A percentile compares a stretch with the other conserved stretches of the same genome.
Evolutionary conservation across 2,329 filamentous ascomycete species (phyloP).

Genomic region (Xylaria sp.): DNA sequence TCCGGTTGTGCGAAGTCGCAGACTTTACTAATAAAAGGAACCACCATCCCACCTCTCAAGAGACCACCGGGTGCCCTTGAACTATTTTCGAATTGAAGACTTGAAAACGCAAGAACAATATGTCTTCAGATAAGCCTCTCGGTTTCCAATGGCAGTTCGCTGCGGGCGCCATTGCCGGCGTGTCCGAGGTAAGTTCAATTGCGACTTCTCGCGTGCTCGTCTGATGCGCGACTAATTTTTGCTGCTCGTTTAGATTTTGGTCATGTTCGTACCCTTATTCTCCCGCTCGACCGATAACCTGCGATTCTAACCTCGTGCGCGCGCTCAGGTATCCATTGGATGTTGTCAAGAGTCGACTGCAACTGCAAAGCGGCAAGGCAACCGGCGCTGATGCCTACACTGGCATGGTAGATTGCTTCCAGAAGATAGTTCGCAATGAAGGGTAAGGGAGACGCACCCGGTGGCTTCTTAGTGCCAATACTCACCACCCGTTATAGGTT

Average conservation of each 20-base stretch:
- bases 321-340: conserved; percentile 90
- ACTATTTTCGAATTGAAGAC: conserved; percentile 35
- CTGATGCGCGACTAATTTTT: conserved; percentile 36
- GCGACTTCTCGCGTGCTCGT: not conserved
- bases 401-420: conserved; percentile 98
- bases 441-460: conserved; percentile 68
- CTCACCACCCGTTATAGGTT: conserved; percentile 63
- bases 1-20: conserved; percentile 34
- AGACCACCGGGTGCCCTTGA: conserved; percentile 18
- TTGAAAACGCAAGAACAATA: conserved; percentile 21
- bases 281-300: conserved; percentile 32
- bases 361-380: conserved; percentile 82
- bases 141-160: conserved; percentile 45
- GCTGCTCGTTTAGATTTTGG: conserved; percentile 74
- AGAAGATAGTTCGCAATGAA: conserved; percentile 95
- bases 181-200: conserved; percentile 82
- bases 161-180: conserved; percentile 89
- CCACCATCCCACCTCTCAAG: conserved; percentile 37
- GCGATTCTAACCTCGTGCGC: conserved; percentile 38
- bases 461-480: not conserved
- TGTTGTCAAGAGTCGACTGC: conserved; percentile 98
- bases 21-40: conserved; percentile 31
- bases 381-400: conserved; percentile 87
- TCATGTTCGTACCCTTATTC: conserved; percentile 72
- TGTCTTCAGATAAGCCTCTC: conserved; percentile 42